These are phyloP conservation scores for Carpinus viminea DNA, from an alignment of 306 rosid genomes.

Conservation along the genomic window DNA sequence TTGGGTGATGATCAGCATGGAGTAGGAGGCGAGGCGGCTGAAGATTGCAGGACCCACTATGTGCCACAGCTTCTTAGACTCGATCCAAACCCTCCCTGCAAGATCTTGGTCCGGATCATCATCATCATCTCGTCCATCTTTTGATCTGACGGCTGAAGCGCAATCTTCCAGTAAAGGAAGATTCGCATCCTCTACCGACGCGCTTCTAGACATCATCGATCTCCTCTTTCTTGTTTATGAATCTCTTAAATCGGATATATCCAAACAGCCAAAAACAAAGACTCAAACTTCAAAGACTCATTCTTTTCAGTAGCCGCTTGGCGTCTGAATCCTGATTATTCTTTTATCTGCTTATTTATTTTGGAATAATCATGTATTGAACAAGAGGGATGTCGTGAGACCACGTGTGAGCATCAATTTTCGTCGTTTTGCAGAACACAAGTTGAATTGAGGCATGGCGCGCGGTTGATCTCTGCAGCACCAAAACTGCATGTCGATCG, in stretches of 20 bases:
- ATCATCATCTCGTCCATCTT: conserved; percentile 23
- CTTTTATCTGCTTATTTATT: too few species aligned
- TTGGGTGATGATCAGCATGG: conserved; percentile 68
- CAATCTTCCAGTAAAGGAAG: conserved; percentile 38
- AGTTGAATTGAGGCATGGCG: too few species aligned
- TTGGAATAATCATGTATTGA: too few species aligned
- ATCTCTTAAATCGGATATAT: background rate
- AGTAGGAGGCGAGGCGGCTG: conserved; percentile 53
- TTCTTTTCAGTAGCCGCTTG: too few species aligned
- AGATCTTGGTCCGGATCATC: conserved; percentile 24
- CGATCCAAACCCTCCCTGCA: conserved; percentile 37
- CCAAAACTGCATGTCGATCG: too few species aligned
- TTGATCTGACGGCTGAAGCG: background rate
- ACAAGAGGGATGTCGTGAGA: too few species aligned
- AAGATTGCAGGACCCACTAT: conserved; percentile 73
- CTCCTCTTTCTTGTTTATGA: background rate
- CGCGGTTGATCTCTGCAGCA: too few species aligned
- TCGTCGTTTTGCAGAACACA: too few species aligned
- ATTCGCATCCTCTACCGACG: conserved; percentile 31
- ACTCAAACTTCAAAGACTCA: too few species aligned
- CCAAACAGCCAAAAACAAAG: background rate
- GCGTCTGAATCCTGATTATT: too few species aligned
- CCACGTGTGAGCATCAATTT: too few species aligned
- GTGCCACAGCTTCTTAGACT: conserved; percentile 79
- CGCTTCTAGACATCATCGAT: conserved; percentile 29